Base-by-base conservation (phyloP, 805 yeast species). In the Wickerhamomyces canadensis region DNA sequence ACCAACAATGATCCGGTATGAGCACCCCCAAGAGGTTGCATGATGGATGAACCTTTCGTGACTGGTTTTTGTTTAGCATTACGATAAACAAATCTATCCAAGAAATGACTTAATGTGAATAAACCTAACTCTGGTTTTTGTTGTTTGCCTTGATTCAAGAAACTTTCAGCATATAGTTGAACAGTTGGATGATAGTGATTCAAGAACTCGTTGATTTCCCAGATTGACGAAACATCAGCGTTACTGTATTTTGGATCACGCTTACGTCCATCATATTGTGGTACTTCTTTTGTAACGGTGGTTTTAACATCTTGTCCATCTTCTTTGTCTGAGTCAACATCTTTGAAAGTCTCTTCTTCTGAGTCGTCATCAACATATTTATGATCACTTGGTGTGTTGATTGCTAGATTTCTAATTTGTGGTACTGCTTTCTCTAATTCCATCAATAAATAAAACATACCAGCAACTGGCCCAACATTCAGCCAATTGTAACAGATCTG, bases 21-120 rank as follows among this genome's bases (percentile, higher is more conserved):
- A 1, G 78, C 72, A 45, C 96, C 97, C 31, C 94, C 88, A 47
- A 93, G 69, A 35, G 98, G 98, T 68, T 93, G 98, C 98, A 93
- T 93, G 57, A 93, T 89, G 31, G 97, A 87, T 4, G 83, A 69
- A 53, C 98, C 98, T 57, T 84, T 80, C n/a, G 80, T 65, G 24
- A 67, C 59, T 15, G 78, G 69, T 60, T 82, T 84, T 51, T 78
- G 82, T 65, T 86, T 87, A 33, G 96, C 86, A 59, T 88, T 87
- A 64, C 86, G 83, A 67, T 93, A 93, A 27, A 93, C 96, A 64
- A 94, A 93, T 60, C 95, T 77, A 62, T 93, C 96, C 64, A 93
- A 72, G 76, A 93, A 93, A 61, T 88, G 97, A 16, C 84, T 70
- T 45, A 93, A 68, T 1, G 96, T 80, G 62, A 78, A 91, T 43